Evolutionary conservation across 2,329 filamentous ascomycete genomes (phyloP), one percentile per base, ranked within the genome.

Genomic region (Paracoccidioides lutzii): DNA sequence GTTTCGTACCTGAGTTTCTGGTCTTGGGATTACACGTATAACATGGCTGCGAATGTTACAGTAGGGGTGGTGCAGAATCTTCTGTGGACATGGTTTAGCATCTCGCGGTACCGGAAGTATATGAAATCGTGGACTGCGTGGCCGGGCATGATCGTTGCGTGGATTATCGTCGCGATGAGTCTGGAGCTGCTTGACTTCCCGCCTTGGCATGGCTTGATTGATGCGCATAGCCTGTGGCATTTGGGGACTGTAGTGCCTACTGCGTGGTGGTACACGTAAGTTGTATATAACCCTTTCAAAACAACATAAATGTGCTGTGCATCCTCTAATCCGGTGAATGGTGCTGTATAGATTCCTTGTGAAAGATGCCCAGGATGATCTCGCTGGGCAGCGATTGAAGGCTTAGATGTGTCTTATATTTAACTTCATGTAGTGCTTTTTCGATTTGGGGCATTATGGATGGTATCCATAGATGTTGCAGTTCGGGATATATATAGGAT

Each of bases 151-250:
- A 89, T 91, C 61, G 91, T 97, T 50, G 87, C 87, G 2, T 96
- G 90, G 90, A 80, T 98, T 63, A 82, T 91, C 63, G 75, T 91
- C 67, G 90, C 88, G 40, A 98, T 98, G 93, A 91, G 91, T 70
- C 76, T 98, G 70, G 93, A 98, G 75, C 70, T 98, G 63, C 81
- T 97, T 60, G 93, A 98, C 71, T 98, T 98, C 65, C 82, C 93
- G 54, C 93, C 93, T 2, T 79, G 87, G 73, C 78, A 81, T 69
- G 87, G 88, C 6, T 83, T 85, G 69, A 72, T 98, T 52, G 93
- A 98, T 76, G 93, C 93, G 3, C 93, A 98, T 73, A 90, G 88
- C 65, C 71, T 98, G 60, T 98, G 93, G 93, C 93, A 98, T 78
- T 69, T 95, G 59, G 89, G 90, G 56, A 98, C 93, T 0, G 91